These are phyloP conservation scores for Schrenkiella parvula DNA, from an alignment of 345 rosid genomes.

Conservation along the genomic window DNA sequence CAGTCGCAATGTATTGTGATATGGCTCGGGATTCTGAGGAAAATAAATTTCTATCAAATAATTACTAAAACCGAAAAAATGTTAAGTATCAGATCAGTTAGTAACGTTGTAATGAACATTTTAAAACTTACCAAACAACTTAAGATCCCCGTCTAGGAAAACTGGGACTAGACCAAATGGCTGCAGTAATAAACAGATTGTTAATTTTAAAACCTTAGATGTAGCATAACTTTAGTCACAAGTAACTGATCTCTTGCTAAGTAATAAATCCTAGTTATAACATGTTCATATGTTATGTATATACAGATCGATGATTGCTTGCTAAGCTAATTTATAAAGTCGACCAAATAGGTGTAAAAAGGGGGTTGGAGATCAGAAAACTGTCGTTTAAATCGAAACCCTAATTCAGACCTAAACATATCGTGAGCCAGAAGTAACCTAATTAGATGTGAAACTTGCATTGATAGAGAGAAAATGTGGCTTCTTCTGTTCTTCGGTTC, in stretches of 20 bases:
- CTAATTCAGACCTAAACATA: neutral
- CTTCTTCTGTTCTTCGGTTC: conserved; percentile 15
- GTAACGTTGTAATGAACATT: neutral
- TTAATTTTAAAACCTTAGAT: neutral
- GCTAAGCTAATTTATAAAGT: neutral
- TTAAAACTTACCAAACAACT: conserved; percentile 50
- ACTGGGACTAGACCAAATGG: conserved; percentile 75
- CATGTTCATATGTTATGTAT: neutral
- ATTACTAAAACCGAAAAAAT: neutral
- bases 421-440: neutral
- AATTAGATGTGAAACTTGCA: conserved; percentile 2
- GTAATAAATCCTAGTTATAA: neutral
- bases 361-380: neutral
- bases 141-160: conserved; percentile 49
- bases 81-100: neutral
- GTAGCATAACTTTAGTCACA: neutral
- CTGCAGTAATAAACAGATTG: conserved; percentile 35
- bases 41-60: neutral
- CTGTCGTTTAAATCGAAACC: neutral
- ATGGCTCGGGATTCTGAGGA: conserved; percentile 34
- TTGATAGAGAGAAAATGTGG: conserved; percentile 18
- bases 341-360: neutral
- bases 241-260: neutral
- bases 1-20: conserved; percentile 16
- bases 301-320: neutral